These are phyloP conservation scores for Aspergillus uvarum DNA, from an alignment of 2,329 filamentous ascomycete species.

Conservation along the genomic window DNA sequence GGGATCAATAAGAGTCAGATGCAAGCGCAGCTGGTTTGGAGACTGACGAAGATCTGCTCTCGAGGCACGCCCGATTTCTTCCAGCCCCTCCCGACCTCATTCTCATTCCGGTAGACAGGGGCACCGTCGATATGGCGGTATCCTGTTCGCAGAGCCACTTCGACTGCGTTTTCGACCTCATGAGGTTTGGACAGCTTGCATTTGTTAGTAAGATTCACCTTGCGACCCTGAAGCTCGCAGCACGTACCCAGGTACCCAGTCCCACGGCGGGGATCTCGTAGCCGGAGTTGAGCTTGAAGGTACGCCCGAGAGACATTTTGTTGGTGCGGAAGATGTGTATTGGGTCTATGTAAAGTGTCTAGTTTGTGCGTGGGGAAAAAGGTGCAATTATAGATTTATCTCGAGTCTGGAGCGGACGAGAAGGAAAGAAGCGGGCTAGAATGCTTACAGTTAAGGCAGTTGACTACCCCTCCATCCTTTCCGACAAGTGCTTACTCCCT, in stretches of 20 bases:
- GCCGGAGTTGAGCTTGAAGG: conserved; percentile 45
- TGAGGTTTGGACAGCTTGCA: conserved; percentile 36
- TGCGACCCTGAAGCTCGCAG: background rate
- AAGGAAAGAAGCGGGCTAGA: too few species aligned
- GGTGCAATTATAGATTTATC: too few species aligned
- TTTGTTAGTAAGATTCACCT: conserved; percentile 1
- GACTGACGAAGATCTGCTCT: conserved; percentile 34
- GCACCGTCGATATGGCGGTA: conserved; percentile 49
- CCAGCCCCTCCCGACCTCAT: conserved; percentile 33
- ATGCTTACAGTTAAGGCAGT: too few species aligned
- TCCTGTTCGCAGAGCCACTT: conserved; percentile 42
- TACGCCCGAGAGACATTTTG: conserved; percentile 36
- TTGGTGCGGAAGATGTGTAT: background rate
- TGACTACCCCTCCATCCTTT: too few species aligned
- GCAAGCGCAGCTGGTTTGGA: conserved; percentile 14
- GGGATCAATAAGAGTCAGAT: background rate
- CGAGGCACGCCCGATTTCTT: conserved; percentile 35
- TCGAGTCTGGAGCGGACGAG: too few species aligned
- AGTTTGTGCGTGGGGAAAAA: background rate
- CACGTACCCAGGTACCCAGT: conserved; percentile 43
- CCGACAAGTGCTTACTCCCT: too few species aligned
- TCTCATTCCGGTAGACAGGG: conserved; percentile 37
- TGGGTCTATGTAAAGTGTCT: background rate
- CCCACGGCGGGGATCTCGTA: conserved; percentile 45
- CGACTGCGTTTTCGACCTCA: conserved; percentile 51